These are phyloP conservation scores for Podospora pseudopauciseta DNA, from an alignment of 495 filamentous ascomycete species.

Conservation along the genomic window DNA sequence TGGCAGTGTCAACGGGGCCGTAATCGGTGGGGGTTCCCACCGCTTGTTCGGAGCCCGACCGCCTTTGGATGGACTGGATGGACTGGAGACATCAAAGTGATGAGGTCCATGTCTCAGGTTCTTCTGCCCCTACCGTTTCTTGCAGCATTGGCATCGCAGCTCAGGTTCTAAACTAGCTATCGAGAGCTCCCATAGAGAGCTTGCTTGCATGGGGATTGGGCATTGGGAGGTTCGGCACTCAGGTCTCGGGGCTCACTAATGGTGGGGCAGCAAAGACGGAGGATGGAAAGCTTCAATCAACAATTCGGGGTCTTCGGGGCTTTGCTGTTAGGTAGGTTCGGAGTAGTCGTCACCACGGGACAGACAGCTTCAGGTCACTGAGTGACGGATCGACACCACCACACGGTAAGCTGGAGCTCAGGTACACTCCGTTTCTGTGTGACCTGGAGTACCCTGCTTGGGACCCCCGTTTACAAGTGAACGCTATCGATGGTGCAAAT, in stretches of 20 bases:
- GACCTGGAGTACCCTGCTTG: conserved; percentile 12
- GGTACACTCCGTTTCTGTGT: background rate
- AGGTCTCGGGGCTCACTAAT: conserved; percentile 2
- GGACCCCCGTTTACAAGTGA: background rate
- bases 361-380: background rate
- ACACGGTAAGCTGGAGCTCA: background rate
- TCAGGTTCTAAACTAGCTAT: too few species aligned
- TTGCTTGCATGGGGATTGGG: too few species aligned
- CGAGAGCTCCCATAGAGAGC: too few species aligned
- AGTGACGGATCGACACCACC: too few species aligned
- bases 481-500: conserved; percentile 21
- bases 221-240: background rate
- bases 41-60: conserved; percentile 25
- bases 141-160: too few species aligned
- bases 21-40: conserved; percentile 26
- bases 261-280: conserved; percentile 4
- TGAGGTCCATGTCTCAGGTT: background rate
- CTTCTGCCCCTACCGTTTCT: background rate
- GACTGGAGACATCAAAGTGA: background rate
- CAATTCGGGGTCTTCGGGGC: conserved; percentile 13
- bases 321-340: background rate
- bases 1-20: conserved; percentile 11
- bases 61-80: conserved; percentile 1
- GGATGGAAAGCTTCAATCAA: background rate
- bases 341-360: background rate